phyloP scores from a whole-genome alignment of 495 filamentous ascomycete species.

The Viridothelium virens region DNA sequence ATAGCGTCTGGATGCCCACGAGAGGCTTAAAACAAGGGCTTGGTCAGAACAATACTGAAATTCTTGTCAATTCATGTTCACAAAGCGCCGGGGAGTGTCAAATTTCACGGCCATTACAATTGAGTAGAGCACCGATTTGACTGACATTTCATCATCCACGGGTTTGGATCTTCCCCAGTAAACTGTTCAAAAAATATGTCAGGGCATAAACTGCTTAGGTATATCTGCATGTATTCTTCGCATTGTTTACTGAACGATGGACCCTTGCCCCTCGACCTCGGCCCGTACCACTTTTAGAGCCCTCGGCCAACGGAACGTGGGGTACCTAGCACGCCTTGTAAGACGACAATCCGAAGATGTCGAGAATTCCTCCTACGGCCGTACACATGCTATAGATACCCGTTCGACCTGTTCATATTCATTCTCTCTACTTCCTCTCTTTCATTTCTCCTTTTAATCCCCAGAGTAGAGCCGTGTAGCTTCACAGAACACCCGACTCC shows the following conservation, averaged over 20 bases:
- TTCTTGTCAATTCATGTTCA: too few species aligned
- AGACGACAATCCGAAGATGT: too few species aligned
- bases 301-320: slow-evolving; percentile 7
- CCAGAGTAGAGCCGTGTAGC: background rate
- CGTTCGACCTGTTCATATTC: background rate
- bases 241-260: background rate
- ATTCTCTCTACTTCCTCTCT: background rate
- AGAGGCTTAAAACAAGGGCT: background rate
- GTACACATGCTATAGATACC: slow-evolving; percentile 1
- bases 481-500: background rate
- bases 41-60: too few species aligned
- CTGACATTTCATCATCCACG: too few species aligned
- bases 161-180: too few species aligned
- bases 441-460: background rate
- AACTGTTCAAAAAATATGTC: too few species aligned
- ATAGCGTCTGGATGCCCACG: background rate
- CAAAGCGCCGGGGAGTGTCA: too few species aligned
- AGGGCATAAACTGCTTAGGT: background rate
- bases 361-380: background rate
- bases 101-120: too few species aligned
- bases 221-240: background rate
- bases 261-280: background rate
- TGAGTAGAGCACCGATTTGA: too few species aligned
- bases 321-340: background rate
- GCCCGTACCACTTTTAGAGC: background rate